Evolutionary conservation across 371 early-diverging fungal genomes (phyloP).

Genomic region (Lichtheimia ornata): DNA sequence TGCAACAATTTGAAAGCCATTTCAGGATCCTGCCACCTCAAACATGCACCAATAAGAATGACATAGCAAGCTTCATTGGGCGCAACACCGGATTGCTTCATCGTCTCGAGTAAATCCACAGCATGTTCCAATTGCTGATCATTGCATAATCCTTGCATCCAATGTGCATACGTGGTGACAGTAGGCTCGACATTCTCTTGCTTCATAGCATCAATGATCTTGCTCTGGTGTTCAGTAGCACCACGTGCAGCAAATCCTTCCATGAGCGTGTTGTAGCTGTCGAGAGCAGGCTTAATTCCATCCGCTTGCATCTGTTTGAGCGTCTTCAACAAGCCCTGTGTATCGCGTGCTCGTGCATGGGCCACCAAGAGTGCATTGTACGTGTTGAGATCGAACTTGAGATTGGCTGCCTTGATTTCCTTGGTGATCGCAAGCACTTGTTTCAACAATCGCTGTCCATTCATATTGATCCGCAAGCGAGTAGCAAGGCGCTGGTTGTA

Average conservation of each 20-base stretch:
- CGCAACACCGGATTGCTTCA: conserved; percentile 38
- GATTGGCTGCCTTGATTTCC: conserved; percentile 32
- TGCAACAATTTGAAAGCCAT: conserved; percentile 50
- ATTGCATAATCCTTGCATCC: conserved; percentile 45
- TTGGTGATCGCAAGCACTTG: conserved; percentile 24
- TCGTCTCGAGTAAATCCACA: conserved; percentile 46
- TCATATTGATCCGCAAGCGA: conserved; percentile 12
- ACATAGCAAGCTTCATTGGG: conserved; percentile 40
- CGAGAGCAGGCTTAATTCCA: conserved; percentile 29
- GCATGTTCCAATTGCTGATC: conserved; percentile 46
- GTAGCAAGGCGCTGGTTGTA: conserved; percentile 28
- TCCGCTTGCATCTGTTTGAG: conserved; percentile 35
- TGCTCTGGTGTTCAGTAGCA: not conserved
- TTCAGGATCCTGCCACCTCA: conserved; percentile 33
- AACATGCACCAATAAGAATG: conserved; percentile 40
- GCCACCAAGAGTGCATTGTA: conserved; percentile 51
- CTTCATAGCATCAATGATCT: conserved; percentile 35
- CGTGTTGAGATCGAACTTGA: conserved; percentile 50
- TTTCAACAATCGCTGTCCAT: conserved; percentile 15
- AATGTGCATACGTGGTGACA: conserved; percentile 37
- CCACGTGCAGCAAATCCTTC: conserved; percentile 7
- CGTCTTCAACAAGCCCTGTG: conserved; percentile 7
- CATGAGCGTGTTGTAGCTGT: conserved; percentile 30
- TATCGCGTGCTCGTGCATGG: conserved; percentile 36
- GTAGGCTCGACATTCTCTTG: conserved; percentile 34